Base-by-base conservation (phyloP, 306 rosid genomes). In the Prunus mume region DNA sequence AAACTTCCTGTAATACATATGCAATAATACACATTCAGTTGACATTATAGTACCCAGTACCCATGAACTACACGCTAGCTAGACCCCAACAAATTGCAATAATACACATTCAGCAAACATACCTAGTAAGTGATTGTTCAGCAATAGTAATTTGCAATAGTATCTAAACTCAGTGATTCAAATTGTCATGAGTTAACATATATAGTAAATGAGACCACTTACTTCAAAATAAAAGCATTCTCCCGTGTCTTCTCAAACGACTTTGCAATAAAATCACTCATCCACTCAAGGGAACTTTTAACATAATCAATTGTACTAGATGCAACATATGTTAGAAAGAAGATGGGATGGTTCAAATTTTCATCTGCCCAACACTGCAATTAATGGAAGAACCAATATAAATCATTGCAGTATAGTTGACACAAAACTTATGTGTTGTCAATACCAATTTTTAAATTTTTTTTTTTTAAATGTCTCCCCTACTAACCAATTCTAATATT, bases 211-310 rank as follows among this genome's bases (percentile, higher is more conserved):
- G 64, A 76, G 70, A 77, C 67, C 43, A 79, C 98, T 86, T 95
- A 79, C 98, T 86, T 95, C 81, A 95, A 78, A 85, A 81, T 87
- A 86, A 95, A 95, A 46, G 91, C 90, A 86, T 95, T 95, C 73
- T 92, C 96, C 75, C 99, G 91, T 66, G 95, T 92, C 80, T 87
- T 90, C 79, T 90, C 99, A 78, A 95, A 95, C 75, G 99, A 92
- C 86, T 95, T 95, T 22, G 97, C 92, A 49, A 95, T 95, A 80
- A 91, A 78, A 78, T 95, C 99, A 82, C 97, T 95, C 99, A 95
- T 95, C 99, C 97, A 95, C 86, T 95, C 97, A 45, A 95, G 96
- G 88, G 90, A 95, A 87, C 91, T 92, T 86, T 89, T 90, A 77
- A 92, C 89, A 46, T 88, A 95, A 87, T 95, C 93, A 72, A 92